A percentile compares a stretch with the other conserved stretches of the same genome.
Conservation (phyloP, 2,329 filamentous ascomycete species). For the Triangularia verruculosa region DNA sequence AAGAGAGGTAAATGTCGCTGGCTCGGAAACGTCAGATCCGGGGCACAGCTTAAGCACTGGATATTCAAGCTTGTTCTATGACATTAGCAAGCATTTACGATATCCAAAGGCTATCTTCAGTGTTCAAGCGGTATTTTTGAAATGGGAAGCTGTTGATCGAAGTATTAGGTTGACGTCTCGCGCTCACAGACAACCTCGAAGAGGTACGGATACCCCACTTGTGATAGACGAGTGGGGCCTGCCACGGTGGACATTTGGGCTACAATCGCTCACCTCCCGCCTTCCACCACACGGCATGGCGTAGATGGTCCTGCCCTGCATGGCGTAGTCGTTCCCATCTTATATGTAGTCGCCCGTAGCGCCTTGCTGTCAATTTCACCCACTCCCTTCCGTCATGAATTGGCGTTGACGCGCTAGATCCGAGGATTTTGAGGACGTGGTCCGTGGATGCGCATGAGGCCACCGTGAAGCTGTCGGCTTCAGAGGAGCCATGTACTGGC, state of each 20-base stretch:
- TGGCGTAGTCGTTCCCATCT: neutral
- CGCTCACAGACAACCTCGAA: too few species aligned
- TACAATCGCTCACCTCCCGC: neutral
- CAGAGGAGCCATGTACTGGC: constrained; percentile 74
- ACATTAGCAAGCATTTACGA: too few species aligned
- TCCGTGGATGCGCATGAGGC: constrained; percentile 25
- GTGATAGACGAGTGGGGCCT: neutral
- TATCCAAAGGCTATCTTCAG: too few species aligned
- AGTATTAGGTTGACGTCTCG: too few species aligned
- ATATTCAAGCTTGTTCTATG: too few species aligned
- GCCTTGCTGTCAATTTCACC: neutral
- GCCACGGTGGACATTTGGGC: neutral
- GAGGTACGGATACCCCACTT: neutral
- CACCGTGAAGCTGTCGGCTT: constrained; percentile 25
- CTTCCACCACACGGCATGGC: neutral
- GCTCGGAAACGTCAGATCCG: too few species aligned
- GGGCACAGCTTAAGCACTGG: too few species aligned
- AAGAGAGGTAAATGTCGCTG: too few species aligned
- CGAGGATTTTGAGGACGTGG: neutral
- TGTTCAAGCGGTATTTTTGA: too few species aligned
- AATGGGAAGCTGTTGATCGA: too few species aligned
- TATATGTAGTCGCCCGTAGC: neutral
- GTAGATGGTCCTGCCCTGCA: neutral
- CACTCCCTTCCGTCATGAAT: constrained; percentile 21
- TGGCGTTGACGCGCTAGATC: constrained; percentile 14